Percentiles rank a stretch among this genome's conserved stretches.
Evolutionary conservation across 345 rosid species (phyloP).

Genomic region (Eucalyptus melliodora): DNA sequence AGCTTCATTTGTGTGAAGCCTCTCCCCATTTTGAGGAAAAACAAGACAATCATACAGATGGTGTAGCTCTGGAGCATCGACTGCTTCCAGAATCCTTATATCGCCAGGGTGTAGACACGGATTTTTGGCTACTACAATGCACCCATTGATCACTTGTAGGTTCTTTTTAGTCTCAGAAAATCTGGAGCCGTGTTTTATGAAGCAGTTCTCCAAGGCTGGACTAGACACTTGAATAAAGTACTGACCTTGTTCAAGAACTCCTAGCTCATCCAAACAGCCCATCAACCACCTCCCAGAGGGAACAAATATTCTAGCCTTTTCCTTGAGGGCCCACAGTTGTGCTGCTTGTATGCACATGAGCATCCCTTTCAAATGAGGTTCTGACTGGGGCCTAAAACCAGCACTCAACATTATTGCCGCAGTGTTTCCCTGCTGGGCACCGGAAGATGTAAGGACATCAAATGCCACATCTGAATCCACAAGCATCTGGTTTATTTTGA

Average conservation of each 20-base stretch:
- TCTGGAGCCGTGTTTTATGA: conserved; percentile 70
- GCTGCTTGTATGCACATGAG: conserved; percentile 78
- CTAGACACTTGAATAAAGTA: conserved; percentile 83
- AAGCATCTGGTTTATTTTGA: conserved; percentile 49
- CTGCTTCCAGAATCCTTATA: conserved; percentile 82
- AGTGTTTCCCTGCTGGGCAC: conserved; percentile 65
- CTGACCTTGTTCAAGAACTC: conserved; percentile 71
- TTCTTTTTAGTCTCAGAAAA: conserved; percentile 44
- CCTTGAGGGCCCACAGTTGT: conserved; percentile 88
- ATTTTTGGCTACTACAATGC: conserved; percentile 71
- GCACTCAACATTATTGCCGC: conserved; percentile 93
- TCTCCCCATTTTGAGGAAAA: conserved; percentile 84
- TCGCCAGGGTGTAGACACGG: conserved; percentile 99
- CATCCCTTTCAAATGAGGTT: conserved; percentile 87
- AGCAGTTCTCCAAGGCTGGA: conserved; percentile 62
- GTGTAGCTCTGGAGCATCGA: conserved; percentile 59
- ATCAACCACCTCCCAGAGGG: conserved; percentile 82
- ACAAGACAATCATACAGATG: conserved; percentile 76
- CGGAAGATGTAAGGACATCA: conserved; percentile 72
- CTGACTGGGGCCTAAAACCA: conserved; percentile 65
- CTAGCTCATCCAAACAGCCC: conserved; percentile 91
- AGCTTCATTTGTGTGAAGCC: conserved; percentile 90
- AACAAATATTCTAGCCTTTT: conserved; percentile 84
- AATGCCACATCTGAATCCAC: conserved; percentile 65
- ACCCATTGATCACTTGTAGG: conserved; percentile 48